Evolutionary conservation across 306 rosid genomes (phyloP), one percentile per base, ranked within the genome.

Genomic region (Dryas alaskensis): DNA sequence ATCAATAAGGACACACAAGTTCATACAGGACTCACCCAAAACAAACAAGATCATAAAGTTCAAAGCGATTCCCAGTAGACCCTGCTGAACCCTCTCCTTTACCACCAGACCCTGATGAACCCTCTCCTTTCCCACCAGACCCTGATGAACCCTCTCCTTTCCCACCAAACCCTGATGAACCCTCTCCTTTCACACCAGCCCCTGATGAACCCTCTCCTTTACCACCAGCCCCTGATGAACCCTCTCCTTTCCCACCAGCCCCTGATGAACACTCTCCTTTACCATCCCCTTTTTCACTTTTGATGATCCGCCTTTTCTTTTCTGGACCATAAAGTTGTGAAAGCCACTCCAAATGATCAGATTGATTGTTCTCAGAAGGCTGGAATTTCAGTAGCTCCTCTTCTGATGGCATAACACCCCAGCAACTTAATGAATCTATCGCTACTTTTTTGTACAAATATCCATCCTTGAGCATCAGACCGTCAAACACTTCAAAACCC

Each of bases 391-490:
- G 73, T 60, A 80, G 70, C 79, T 95, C 98, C 76, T 92, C 99
- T 45, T 92, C 90, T 39, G 87, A 83, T 46, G 99, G 99, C 76
- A 69, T 77, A 73, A 92, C 93, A 67, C 95, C 92, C 90, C 96
- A 88, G 78, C 90, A 88, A 76, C 76, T 88, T 78, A 95, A 80
- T 70, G 99, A 95, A 85, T 95, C 99, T 14, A 81, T 70, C 7
- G 97, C 70, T 54, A 95, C 79, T 85, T 89, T 92, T 75, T 95
- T 95, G 82, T 68, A 95, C 25, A 95, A 73, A 84, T 87, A 95
- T 72, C 99, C 99, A 82, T 88, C 96, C 84, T 85, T 90, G 76
- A 95, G 88, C 92, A 87, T 73, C 86, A 85, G 43, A 44, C 97
- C 92, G 76, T 92, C 98, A 68, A 95, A 84, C 83, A 89, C 78